Conservation (phyloP, 805 yeast genomes). For the Saccharomycopsis olivae region DNA sequence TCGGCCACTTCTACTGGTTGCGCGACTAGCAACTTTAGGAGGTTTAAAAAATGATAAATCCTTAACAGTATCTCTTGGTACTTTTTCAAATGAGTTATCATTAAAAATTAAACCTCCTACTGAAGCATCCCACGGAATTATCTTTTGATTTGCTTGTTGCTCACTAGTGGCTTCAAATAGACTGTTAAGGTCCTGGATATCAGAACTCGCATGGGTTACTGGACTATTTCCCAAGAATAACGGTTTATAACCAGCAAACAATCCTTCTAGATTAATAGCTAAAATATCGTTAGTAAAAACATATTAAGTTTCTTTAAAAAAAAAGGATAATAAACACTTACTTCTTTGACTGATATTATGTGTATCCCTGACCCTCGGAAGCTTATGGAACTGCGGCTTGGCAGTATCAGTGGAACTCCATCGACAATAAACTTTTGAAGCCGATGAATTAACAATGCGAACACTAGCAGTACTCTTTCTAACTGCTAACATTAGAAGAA, state of each 20-base stretch:
- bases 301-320: no score
- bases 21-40: no score
- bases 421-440: no score
- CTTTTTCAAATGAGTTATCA: conserved; percentile 25
- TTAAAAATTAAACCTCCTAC: conserved; percentile 27
- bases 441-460: no score
- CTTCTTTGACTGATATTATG: conserved; percentile 5
- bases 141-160: conserved; percentile 20
- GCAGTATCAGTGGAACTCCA: no score
- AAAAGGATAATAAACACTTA: no score
- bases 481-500: no score
- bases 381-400: neutral
- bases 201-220: conserved; percentile 20
- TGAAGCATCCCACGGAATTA: conserved; percentile 31
- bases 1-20: conserved; percentile 30
- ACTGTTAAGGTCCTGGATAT: conserved; percentile 1
- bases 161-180: conserved; percentile 15
- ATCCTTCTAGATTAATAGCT: conserved; percentile 24
- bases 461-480: no score
- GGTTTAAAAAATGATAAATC: conserved; percentile 28
- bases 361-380: conserved; percentile 14
- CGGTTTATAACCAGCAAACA: conserved; percentile 38
- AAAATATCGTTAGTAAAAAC: no score
- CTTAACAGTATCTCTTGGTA: conserved; percentile 29
- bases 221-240: conserved; percentile 27